Conservation (phyloP, 2,329 filamentous ascomycete genomes). For the Colletotrichum sp. region DNA sequence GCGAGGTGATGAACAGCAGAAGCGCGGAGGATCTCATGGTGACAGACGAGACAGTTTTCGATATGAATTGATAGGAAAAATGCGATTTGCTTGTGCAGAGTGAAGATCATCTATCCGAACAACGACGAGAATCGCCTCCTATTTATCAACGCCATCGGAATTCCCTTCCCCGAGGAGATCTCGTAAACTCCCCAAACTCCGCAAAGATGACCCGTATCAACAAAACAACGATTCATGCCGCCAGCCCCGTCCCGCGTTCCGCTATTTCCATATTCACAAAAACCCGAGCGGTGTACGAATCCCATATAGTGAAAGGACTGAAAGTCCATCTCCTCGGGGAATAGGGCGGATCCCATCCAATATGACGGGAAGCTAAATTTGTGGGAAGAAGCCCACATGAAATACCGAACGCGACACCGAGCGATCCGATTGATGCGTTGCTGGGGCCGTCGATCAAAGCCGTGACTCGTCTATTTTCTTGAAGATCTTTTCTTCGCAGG, state of each 20-base stretch:
- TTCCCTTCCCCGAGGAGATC: neutral
- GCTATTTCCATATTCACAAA: neutral
- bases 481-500: too few species aligned
- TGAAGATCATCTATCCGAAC: fast-evolving
- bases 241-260: neutral
- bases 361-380: neutral
- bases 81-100: neutral
- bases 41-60: fast-evolving
- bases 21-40: neutral
- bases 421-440: neutral
- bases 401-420: neutral
- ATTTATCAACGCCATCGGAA: neutral
- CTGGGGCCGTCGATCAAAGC: fast-evolving
- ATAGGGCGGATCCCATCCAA: neutral
- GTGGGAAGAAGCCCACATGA: neutral
- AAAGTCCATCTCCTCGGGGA: neutral
- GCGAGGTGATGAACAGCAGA: neutral
- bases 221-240: neutral
- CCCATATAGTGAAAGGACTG: neutral
- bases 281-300: neutral
- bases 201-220: neutral
- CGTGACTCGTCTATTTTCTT: neutral
- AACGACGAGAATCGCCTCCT: neutral
- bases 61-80: neutral
- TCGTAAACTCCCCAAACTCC: neutral